These are phyloP conservation scores for Epichloe uncinata DNA, from an alignment of 2,329 filamentous ascomycete species.

Conservation along the genomic window DNA sequence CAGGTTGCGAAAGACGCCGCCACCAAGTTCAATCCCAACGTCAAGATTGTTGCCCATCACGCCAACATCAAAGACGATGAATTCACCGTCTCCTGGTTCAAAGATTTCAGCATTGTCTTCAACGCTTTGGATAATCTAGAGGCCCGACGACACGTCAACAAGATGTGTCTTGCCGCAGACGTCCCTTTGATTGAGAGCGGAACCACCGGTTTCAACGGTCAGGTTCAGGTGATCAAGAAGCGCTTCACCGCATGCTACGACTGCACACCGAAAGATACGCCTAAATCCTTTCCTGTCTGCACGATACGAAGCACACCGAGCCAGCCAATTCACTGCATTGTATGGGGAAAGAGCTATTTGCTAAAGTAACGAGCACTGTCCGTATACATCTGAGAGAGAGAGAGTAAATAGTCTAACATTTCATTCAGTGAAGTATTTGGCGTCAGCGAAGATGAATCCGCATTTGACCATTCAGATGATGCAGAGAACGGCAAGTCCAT, in stretches of 20 bases:
- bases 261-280: conserved; percentile 76
- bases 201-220: conserved; percentile 93
- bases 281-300: conserved; percentile 90
- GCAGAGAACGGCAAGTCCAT: conserved; percentile 54
- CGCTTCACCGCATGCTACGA: conserved; percentile 92
- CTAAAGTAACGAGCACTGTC: conserved; percentile 44
- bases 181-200: conserved; percentile 91
- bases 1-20: conserved; percentile 89
- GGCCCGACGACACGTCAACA: conserved; percentile 86
- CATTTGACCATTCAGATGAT: conserved; percentile 68
- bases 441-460: conserved; percentile 71
- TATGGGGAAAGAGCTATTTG: conserved; percentile 96
- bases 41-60: conserved; percentile 78
- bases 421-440: conserved; percentile 63
- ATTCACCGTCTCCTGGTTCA: conserved; percentile 85
- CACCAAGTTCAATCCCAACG: conserved; percentile 75
- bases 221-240: conserved; percentile 94
- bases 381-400: neutral
- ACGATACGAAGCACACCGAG: conserved; percentile 94
- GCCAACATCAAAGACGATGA: conserved; percentile 85
- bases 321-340: conserved; percentile 95
- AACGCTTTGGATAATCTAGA: conserved; percentile 96
- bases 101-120: conserved; percentile 73
- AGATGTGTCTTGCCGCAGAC: conserved; percentile 87
- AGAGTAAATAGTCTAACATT: neutral